phyloP scores from a whole-genome alignment of 805 yeast species.

The Candida pseudofarinosa region DNA sequence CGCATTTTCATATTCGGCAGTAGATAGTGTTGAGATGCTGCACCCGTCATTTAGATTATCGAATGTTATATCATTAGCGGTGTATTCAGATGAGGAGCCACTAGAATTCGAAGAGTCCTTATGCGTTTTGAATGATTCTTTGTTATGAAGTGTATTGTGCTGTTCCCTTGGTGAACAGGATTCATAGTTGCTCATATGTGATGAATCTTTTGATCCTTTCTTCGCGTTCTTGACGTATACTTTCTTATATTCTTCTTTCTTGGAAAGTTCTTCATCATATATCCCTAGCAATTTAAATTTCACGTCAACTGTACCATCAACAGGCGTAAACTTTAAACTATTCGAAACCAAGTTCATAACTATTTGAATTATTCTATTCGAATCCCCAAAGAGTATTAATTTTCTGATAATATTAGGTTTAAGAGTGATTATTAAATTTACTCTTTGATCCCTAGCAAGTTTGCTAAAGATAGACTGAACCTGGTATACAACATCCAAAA shows the following conservation, averaged over 20 bases:
- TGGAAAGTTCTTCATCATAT: constrained; percentile 54
- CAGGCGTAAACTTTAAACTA: constrained; percentile 88
- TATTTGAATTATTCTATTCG: constrained; percentile 85
- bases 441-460: constrained; percentile 73
- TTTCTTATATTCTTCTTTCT: constrained; percentile 33
- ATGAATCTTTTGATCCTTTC: constrained; percentile 12
- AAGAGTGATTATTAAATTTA: constrained; percentile 57
- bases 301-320: constrained; percentile 75
- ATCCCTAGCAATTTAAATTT: constrained; percentile 62
- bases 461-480: constrained; percentile 81
- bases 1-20: constrained; percentile 35
- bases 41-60: constrained; percentile 16
- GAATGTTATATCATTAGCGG: constrained; percentile 1
- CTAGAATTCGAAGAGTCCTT: not conserved
- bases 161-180: not conserved
- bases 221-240: constrained; percentile 35
- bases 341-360: constrained; percentile 91
- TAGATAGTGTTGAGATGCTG: constrained; percentile 32
- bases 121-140: not conserved
- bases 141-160: constrained; percentile 1
- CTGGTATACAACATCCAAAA: constrained; percentile 80
- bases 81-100: not conserved
- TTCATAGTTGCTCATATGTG: not conserved
- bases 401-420: constrained; percentile 58
- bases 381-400: constrained; percentile 78